Conservation (phyloP, 202 grass and related monocot genomes). For the Miscanthus sacchariflorus region DNA sequence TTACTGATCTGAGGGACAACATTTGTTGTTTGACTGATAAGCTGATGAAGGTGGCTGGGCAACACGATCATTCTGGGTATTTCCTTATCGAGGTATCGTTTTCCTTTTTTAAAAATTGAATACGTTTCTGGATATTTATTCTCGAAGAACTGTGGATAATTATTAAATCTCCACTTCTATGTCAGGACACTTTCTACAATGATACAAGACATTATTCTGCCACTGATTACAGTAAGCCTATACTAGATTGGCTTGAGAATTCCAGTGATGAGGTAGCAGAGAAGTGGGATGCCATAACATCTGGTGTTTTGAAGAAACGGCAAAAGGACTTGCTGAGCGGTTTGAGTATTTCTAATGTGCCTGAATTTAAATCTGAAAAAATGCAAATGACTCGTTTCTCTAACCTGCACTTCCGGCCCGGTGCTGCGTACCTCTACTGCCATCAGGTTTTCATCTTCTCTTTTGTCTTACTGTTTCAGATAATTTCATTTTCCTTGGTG, state of each 20-base stretch:
- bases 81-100: constrained; percentile 89
- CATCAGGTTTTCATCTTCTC: constrained; percentile 70
- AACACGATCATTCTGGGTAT: constrained; percentile 72
- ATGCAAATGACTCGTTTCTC: constrained; percentile 83
- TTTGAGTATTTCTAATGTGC: constrained; percentile 66
- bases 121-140: not conserved
- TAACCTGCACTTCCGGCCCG: constrained; percentile 76
- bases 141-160: not conserved
- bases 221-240: constrained; percentile 83
- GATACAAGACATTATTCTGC: constrained; percentile 68
- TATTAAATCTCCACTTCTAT: constrained; percentile 40
- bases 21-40: constrained; percentile 92
- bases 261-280: constrained; percentile 70
- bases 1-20: constrained; percentile 78
- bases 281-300: constrained; percentile 85
- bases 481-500: not conserved
- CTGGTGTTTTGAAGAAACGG: constrained; percentile 74
- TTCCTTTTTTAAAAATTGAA: not conserved
- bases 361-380: constrained; percentile 66
- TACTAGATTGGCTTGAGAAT: constrained; percentile 89
- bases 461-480: not conserved
- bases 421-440: constrained; percentile 86
- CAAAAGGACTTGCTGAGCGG: constrained; percentile 82
- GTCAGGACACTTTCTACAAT: constrained; percentile 94
- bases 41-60: constrained; percentile 68